Evolutionary conservation across 805 yeast genomes (phyloP), one percentile per base, ranked within the genome.

Genomic region (Yamadazyma nakazawae): DNA sequence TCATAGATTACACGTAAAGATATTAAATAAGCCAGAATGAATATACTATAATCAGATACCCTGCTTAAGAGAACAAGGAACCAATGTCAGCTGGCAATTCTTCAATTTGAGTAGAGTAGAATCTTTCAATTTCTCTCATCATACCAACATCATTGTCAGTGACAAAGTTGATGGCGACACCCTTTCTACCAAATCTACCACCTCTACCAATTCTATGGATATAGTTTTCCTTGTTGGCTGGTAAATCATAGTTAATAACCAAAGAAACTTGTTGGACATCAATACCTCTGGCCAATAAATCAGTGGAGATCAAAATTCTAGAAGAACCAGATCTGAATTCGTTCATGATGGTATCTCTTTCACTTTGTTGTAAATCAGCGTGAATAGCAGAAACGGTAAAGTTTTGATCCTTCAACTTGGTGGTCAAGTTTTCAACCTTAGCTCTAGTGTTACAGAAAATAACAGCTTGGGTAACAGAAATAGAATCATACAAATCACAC

Each of bases 111-210:
- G 95, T 89, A 58, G 85, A 80, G 78, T 92, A 92, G 75, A 83
- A 88, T 67, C 77, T 84, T 75, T 92, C 97, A 55, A 94, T 82
- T 67, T 87, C 96, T 65, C 85, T 82, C 74, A 91, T 75, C 63
- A 78, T 78, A 54, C 79, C 76, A 54, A 78, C 77, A 66, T 92
- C 97, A 46, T 82, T 83, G 53, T 76, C 78, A 43, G 98, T 91
- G 59, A 91, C 84, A 63, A 92, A 87, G 77, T 91, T 94, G 66
- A 92, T 87, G 52, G 98, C 97, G 53, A 88, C 92, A 77, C 99
- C 99, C 75, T 91, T 92, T 71, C 99, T 82, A 67, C 99, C 99
- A 77, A 92, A 92, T 71, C 99, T 84, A 63, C 99, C 99, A 59
- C 96, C 88, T 75, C 99, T 84, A 70, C 99, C 99, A 62, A 92